Conservation (phyloP, 2,329 filamentous ascomycete species). For the Madurella fahalii region DNA sequence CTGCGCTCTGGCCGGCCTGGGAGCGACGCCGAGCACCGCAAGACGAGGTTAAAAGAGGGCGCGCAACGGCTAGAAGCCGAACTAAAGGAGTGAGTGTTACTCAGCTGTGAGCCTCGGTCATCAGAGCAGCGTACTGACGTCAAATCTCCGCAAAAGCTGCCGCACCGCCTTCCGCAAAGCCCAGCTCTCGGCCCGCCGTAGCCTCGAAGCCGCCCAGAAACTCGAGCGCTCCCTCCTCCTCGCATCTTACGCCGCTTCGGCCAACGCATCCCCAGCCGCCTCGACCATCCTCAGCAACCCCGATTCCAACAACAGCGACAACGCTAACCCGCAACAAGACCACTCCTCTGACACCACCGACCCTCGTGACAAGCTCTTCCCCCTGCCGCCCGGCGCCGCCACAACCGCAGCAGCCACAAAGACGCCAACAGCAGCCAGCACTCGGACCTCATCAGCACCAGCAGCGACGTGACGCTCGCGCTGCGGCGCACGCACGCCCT, state of each 20-base stretch:
- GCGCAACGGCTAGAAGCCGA: conserved; percentile 66
- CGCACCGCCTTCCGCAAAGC: conserved; percentile 74
- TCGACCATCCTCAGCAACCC: conserved; percentile 16
- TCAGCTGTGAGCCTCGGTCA: not conserved
- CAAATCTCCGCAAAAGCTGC: conserved; percentile 36
- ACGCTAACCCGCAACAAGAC: conserved; percentile 1
- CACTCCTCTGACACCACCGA: conserved; percentile 13
- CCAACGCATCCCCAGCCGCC: conserved; percentile 19
- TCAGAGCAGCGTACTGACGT: not conserved
- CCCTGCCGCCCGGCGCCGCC: conserved; percentile 26
- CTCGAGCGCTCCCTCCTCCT: conserved; percentile 75
- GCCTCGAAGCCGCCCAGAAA: conserved; percentile 66
- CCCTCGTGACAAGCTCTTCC: conserved; percentile 24
- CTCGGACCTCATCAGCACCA: conserved; percentile 70
- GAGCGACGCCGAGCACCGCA: conserved; percentile 57
- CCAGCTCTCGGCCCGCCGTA: conserved; percentile 72
- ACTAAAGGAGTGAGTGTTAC: conserved; percentile 59
- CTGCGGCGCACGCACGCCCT: conserved; percentile 81
- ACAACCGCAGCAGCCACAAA: conserved; percentile 27
- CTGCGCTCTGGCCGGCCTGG: conserved; percentile 50
- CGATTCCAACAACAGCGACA: conserved; percentile 1
- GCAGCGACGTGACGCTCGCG: conserved; percentile 77
- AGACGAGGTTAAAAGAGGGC: conserved; percentile 61
- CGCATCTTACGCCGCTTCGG: conserved; percentile 49
- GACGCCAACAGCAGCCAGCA: conserved; percentile 43